A percentile compares a stretch with the other conserved stretches of the same genome.
Conservation (phyloP, 129 eudicot species). For the Flaveria bidentis region DNA sequence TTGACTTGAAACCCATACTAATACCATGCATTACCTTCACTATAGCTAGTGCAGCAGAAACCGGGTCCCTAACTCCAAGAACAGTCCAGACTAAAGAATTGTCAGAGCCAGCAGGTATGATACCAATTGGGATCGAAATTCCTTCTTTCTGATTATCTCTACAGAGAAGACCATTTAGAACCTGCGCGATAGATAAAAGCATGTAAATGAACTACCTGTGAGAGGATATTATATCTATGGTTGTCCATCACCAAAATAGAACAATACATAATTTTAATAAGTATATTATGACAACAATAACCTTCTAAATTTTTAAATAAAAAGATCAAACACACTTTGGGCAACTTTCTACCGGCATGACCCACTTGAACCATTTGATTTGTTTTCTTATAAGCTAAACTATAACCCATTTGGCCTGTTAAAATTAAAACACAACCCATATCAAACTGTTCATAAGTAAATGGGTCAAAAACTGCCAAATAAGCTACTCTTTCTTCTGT, state of each 20-base stretch:
- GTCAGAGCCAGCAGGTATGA: conserved; percentile 99
- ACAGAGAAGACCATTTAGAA: conserved; percentile 86
- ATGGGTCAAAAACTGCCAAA: conserved; percentile 10
- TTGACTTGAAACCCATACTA: conserved; percentile 15
- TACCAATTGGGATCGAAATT: conserved; percentile 91
- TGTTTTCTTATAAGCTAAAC: not conserved
- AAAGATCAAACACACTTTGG: not conserved
- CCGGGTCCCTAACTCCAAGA: conserved; percentile 90
- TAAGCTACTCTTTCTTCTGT: conserved; percentile 7
- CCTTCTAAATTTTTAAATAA: not conserved
- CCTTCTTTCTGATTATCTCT: conserved; percentile 94
- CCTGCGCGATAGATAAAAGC: conserved; percentile 49
- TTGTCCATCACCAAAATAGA: not conserved
- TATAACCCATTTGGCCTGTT: not conserved
- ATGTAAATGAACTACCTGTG: conserved; percentile 6
- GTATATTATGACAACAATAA: not conserved
- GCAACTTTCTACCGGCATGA: not conserved
- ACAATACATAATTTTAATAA: not conserved
- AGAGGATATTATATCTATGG: conserved; percentile 10
- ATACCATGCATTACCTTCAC: conserved; percentile 67
- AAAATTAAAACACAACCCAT: not conserved
- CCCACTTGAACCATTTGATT: not conserved
- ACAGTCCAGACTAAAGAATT: conserved; percentile 99
- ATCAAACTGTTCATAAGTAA: not conserved
- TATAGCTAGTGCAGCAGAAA: conserved; percentile 91